phyloP scores from a whole-genome alignment of 2,329 filamentous ascomycete genomes.

The Pseudogymnoascus sp. region DNA sequence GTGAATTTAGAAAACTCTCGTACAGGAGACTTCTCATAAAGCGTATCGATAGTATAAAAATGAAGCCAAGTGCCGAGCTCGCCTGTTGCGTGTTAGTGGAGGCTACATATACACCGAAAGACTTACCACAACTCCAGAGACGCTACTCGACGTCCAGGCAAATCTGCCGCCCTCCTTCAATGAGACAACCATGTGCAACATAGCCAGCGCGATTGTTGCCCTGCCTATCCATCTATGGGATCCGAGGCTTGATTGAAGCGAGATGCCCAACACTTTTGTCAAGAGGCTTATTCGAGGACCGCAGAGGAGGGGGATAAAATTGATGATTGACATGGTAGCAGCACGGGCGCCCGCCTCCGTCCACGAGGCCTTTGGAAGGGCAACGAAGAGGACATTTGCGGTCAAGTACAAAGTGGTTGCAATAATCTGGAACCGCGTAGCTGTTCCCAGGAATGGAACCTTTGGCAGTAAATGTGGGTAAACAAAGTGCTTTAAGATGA shows the following conservation, averaged over 20 bases:
- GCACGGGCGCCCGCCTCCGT: constrained; percentile 10
- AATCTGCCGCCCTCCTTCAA: neutral
- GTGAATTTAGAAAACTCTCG: constrained; percentile 13
- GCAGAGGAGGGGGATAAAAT: constrained; percentile 14
- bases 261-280: constrained; percentile 10
- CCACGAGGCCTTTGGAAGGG: constrained; percentile 3
- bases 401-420: constrained; percentile 3
- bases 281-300: constrained; percentile 9
- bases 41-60: constrained; percentile 12
- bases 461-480: constrained; percentile 12
- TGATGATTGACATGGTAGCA: constrained; percentile 14
- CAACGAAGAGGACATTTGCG: constrained; percentile 9
- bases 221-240: constrained; percentile 10
- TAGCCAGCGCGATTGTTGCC: neutral
- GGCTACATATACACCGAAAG: neutral
- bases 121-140: constrained; percentile 10
- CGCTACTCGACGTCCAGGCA: neutral
- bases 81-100: neutral
- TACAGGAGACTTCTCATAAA: constrained; percentile 9
- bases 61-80: constrained; percentile 10
- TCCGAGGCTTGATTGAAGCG: constrained; percentile 5
- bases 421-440: constrained; percentile 10
- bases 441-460: constrained; percentile 12
- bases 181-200: constrained; percentile 7
- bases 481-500: constrained; percentile 12